Evolutionary conservation across 139 green algal species (phyloP), one percentile per base, ranked within the genome.

Genomic region (Asterochloris erici): DNA sequence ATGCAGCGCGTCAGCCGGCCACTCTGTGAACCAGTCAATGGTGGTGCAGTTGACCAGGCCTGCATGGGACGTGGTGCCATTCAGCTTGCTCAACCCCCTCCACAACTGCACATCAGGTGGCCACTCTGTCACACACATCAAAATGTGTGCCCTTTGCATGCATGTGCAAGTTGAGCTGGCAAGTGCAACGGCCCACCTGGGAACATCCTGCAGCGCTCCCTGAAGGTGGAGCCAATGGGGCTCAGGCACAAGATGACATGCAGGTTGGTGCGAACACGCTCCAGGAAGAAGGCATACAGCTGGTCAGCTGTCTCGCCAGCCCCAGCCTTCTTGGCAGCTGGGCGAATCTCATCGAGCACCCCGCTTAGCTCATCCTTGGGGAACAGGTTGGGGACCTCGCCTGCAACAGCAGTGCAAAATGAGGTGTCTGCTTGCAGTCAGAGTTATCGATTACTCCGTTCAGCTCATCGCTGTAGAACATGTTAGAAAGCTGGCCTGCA

Each of bases 21-120:
- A 97, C 86, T 95, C 92, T 16, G 89, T 93, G 88, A 97, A 97
- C 93, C 93, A 97, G 86, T 97, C 91, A 84, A 97, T 97, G 66
- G 90, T 95, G 81, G 88, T 95, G 89, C 93, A 95, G 86, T 95
- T 97, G 73, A 95, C 92, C 28, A 97, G 90, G 61, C 92, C 92
- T 63, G 74, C 87, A 95, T 94, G 88, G 66, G 10, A 28, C 0
- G 6, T 79, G 66, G 66, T 71, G 6, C 38, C 11, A 21, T 54
- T 76, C 17, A 38, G 70, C 23, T 54, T 54, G 38, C 38, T 54
- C 38, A 54, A 54, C 38, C 6, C 6, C 6, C 38, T 54, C 6
- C 38, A 2, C 38, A 10, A 54, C 38, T 54, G 38, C 38, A 54
- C 6, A 6, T 54, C 38, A 54, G 38, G 4, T 54, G 6, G 2